phyloP scores from a whole-genome alignment of 2,329 filamentous ascomycete species.

The Hortaea werneckii region DNA sequence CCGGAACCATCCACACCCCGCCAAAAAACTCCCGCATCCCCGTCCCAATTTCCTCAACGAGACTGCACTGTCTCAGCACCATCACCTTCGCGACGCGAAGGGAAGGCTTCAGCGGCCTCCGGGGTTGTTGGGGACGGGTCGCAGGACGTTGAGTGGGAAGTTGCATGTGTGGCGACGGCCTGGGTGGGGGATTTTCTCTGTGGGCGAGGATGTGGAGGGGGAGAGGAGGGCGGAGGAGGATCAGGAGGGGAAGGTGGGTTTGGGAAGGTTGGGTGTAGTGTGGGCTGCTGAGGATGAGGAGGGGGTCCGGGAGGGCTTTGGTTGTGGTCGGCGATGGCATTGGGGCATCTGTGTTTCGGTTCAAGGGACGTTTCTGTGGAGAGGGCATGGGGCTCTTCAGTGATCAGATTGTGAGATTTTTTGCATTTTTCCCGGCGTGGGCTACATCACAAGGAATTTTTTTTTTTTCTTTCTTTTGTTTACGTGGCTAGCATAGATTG shows the following conservation, averaged over 20 bases:
- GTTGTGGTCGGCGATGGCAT: too few species aligned
- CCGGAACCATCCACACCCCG: not conserved
- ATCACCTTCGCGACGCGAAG: not conserved
- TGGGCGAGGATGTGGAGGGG: conserved; percentile 19
- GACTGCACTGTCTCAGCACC: conserved; percentile 9
- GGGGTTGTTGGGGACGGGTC: conserved; percentile 14
- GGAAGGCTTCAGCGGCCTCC: conserved; percentile 14
- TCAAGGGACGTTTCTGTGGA: too few species aligned
- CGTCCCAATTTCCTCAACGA: conserved; percentile 12
- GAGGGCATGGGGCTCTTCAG: too few species aligned
- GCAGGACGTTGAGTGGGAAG: conserved; percentile 23
- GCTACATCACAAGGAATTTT: too few species aligned
- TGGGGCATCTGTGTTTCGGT: too few species aligned
- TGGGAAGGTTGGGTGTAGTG: not conserved
- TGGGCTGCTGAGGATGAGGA: not conserved
- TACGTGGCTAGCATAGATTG: too few species aligned
- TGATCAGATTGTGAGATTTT: too few species aligned
- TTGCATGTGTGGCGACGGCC: conserved; percentile 21
- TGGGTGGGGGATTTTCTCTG: conserved; percentile 17
- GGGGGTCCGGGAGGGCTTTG: too few species aligned
- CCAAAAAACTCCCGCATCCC: not conserved
- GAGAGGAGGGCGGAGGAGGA: conserved; percentile 14
- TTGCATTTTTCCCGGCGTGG: too few species aligned
- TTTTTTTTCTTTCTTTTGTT: too few species aligned
- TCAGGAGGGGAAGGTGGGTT: not conserved